These are phyloP conservation scores for Euphorbia pulcherrima DNA, from an alignment of 345 rosid genomes.

Conservation along the genomic window DNA sequence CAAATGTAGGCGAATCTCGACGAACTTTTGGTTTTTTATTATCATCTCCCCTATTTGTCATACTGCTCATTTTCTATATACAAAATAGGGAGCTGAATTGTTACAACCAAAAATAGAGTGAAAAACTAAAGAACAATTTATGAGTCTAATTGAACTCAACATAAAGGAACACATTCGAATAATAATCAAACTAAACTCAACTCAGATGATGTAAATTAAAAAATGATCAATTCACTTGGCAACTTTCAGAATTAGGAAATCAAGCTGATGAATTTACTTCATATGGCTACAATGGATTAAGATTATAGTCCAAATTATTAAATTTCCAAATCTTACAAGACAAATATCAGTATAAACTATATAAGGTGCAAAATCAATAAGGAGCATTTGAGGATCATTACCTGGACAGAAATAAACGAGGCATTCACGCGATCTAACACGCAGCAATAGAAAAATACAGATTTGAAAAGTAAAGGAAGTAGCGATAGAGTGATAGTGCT, in stretches of 20 bases:
- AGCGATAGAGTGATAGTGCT: too few relatives aligned
- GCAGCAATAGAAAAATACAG: too few relatives aligned
- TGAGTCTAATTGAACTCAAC: neutral
- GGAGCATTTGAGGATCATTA: too few relatives aligned
- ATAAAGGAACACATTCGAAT: neutral
- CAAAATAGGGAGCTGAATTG: conserved; percentile 3
- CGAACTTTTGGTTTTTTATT: conserved; percentile 18
- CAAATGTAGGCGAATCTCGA: conserved; percentile 17
- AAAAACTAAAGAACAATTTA: neutral
- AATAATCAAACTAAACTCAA: neutral
- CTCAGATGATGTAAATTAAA: neutral
- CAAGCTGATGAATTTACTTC: neutral
- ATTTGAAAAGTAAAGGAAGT: too few relatives aligned
- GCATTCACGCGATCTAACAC: too few relatives aligned
- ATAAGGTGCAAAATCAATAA: too few relatives aligned
- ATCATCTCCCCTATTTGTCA: conserved; percentile 19
- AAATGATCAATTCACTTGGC: neutral
- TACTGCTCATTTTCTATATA: conserved; percentile 20
- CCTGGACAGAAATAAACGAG: too few relatives aligned
- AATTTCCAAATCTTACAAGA: neutral
- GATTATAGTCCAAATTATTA: neutral
- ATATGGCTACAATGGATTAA: neutral
- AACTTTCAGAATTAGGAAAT: neutral
- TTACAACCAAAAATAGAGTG: neutral
- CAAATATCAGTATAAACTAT: too few relatives aligned